Evolutionary conservation across 2,329 filamentous ascomycete genomes (phyloP).

Genomic region (Aquanectria penicillioides): DNA sequence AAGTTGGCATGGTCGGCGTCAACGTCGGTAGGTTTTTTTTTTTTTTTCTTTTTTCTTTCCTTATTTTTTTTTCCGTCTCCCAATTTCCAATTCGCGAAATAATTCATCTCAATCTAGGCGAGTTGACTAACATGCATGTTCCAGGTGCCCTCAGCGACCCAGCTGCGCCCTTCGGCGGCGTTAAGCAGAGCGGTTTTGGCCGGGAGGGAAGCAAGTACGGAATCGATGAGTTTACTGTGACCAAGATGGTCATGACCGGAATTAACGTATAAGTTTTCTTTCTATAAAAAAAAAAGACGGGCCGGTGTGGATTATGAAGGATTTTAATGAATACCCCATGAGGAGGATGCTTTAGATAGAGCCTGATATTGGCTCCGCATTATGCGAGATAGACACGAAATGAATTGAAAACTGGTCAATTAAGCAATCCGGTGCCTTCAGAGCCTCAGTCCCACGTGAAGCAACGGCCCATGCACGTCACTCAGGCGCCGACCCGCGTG

Average conservation of each 20-base stretch:
- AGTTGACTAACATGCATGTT: slow-evolving; percentile 26
- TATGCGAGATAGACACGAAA: slow-evolving; percentile 10
- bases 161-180: slow-evolving; percentile 73
- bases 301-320: slow-evolving; percentile 13
- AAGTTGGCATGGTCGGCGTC: slow-evolving; percentile 53
- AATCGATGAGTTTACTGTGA: slow-evolving; percentile 75
- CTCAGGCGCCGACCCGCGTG: neutral
- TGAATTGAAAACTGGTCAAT: slow-evolving; percentile 1
- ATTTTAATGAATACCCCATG: slow-evolving; percentile 35
- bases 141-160: slow-evolving; percentile 59
- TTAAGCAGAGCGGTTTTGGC: slow-evolving; percentile 82
- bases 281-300: slow-evolving; percentile 4
- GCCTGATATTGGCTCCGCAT: slow-evolving; percentile 2
- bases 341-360: neutral
- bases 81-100: too few relatives aligned
- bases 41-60: too few relatives aligned
- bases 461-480: neutral
- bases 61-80: too few relatives aligned
- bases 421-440: neutral
- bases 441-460: neutral
- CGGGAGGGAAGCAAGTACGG: slow-evolving; percentile 79
- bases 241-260: slow-evolving; percentile 64
- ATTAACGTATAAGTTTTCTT: slow-evolving; percentile 34
- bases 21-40: slow-evolving; percentile 42
- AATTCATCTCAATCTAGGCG: too few relatives aligned